Base-by-base conservation (phyloP, 2,329 filamentous ascomycete genomes). In the Beauveria pseudobassiana region DNA sequence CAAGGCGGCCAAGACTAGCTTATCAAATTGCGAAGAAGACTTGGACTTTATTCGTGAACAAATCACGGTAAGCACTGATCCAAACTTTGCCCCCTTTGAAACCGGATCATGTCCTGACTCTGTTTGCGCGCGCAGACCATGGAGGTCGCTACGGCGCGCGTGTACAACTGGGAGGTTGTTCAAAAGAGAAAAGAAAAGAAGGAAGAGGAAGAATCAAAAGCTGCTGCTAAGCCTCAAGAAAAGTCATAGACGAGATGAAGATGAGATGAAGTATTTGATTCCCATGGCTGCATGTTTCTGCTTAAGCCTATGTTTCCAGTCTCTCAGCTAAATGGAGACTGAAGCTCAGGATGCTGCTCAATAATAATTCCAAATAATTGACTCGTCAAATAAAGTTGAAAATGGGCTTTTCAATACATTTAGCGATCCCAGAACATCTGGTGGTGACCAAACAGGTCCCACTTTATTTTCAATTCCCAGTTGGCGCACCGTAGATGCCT, bases 91-190 rank as follows among this genome's bases (percentile, higher is more conserved):
- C 3, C 45, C n/a, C 20, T n/a, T n/a, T 38, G 42, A 22, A 16
- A 42, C n/a, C 12, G 40, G 5, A n/a, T 18, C 14, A 7, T 7
- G 7, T 24, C 9, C 57, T 59, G 20, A 59, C 26, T 26, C 3
- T 43, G 18, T 16, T 34, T 38, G 26, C 18, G 8, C 24, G 49
- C n/a, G 42, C 67, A 96, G 91, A 97, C 93, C 0, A 88, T 99
- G 80, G 95, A 99, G 76, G 95, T 99, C 40, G 95, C 95, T 4
- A 92, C 93, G 46, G 95, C 95, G 24, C 84, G 95, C 66, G 93
- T 99, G n/a, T 98, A 99, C 76, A 99, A 99, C 76, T 98, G 95
- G 93, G 95, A 99, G 71, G 92, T 99, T 5, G 91, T 93, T 49
- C 90, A 96, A 79, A 91, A 96, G 77, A 83, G 95, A 68, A 97